phyloP scores from a whole-genome alignment of 1,139 yeast genomes.

The Kodamaea ohmeri region DNA sequence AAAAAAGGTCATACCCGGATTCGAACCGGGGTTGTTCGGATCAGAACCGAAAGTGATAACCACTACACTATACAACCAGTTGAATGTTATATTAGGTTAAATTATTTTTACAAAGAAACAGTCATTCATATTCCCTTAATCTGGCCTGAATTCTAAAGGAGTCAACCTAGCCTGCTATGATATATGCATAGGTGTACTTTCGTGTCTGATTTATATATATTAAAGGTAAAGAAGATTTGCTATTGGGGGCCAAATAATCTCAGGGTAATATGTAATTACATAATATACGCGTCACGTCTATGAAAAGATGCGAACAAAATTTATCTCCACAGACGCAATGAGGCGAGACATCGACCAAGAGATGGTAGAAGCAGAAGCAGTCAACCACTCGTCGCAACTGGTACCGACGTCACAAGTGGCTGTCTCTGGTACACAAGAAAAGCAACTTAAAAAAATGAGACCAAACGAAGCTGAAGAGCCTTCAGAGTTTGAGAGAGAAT shows the following conservation, averaged over 20 bases:
- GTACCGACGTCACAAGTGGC: constrained; percentile 21
- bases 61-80: constrained; percentile 49
- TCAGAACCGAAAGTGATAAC: constrained; percentile 51
- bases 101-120: too few relatives aligned
- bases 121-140: too few relatives aligned
- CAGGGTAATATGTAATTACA: constrained; percentile 1
- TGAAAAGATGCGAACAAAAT: constrained; percentile 2
- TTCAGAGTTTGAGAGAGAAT: constrained; percentile 64
- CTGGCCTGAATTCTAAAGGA: too few relatives aligned
- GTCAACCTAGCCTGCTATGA: background rate
- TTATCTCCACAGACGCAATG: background rate
- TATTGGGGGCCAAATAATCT: background rate
- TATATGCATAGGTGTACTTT: too few relatives aligned
- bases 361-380: constrained; percentile 20
- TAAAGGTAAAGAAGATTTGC: background rate
- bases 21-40: constrained; percentile 94
- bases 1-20: constrained; percentile 84
- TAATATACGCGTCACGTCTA: constrained; percentile 5
- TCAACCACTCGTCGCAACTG: constrained; percentile 46
- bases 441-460: constrained; percentile 36
- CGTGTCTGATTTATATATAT: too few relatives aligned
- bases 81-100: too few relatives aligned
- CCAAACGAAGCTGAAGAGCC: constrained; percentile 44
- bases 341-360: constrained; percentile 13
- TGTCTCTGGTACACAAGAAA: constrained; percentile 31